Evolutionary conservation across 257 asterid species (phyloP).

Genomic region (Solanum piurae): DNA sequence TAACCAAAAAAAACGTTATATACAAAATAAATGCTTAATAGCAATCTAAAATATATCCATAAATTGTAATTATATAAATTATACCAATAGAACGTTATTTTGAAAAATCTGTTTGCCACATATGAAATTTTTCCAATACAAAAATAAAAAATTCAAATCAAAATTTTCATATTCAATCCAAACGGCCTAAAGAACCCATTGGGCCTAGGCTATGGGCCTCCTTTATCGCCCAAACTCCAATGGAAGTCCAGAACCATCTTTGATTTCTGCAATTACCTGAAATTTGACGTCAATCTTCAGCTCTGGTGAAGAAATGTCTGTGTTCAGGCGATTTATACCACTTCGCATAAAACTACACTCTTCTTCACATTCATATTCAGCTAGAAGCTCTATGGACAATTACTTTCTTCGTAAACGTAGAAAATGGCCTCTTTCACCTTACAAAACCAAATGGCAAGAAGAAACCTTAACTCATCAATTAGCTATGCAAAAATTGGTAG

Average conservation of each 20-base stretch:
- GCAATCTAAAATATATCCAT: too few relatives aligned
- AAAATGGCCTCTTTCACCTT: constrained; percentile 61
- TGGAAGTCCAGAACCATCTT: background rate
- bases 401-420: constrained; percentile 48
- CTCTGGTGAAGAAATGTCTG: background rate
- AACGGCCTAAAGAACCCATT: background rate
- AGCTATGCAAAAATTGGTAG: constrained; percentile 38
- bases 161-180: background rate
- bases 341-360: background rate
- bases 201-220: background rate
- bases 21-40: too few relatives aligned
- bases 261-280: background rate
- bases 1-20: too few relatives aligned
- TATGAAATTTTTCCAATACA: too few relatives aligned
- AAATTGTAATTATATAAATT: too few relatives aligned
- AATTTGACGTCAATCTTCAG: background rate
- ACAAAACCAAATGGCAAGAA: constrained; percentile 28
- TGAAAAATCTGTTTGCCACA: too few relatives aligned
- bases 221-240: background rate
- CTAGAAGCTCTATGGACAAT: constrained; percentile 24
- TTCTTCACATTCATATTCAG: constrained; percentile 16
- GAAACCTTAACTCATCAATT: constrained; percentile 36
- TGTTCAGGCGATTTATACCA: background rate
- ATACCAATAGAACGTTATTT: too few relatives aligned
- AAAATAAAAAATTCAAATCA: too few relatives aligned